Evolutionary conservation across 148 eudicot genomes (phyloP), one percentile per base, ranked within the genome.

Genomic region (Arbutus unedo): DNA sequence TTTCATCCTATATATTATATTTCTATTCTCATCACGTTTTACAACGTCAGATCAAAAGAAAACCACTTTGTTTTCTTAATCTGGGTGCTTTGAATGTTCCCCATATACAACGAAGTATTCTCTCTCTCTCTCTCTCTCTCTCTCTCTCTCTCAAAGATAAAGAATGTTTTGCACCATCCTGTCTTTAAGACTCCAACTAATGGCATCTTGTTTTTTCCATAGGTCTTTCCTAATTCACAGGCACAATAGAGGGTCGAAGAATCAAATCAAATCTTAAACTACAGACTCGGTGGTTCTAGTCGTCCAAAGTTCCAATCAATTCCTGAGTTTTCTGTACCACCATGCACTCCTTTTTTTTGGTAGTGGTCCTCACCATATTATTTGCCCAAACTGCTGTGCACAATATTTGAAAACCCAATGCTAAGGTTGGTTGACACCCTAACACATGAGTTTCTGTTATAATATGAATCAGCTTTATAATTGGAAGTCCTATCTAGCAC

Each of bases 31-130:
- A 50, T 38, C 79, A 75, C 86, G 55, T 51, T 62, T 83, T 82
- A 47, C 82, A 79, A 66, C n/a, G 82, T 85, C 77, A 79, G 82
- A 82, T 82, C 82, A 73, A 74, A 79, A 48, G 44, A 66, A 56
- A 78, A 15, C 68, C 57, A 11, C 57, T 57, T 45, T 45, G 48
- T 53, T 79, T 82, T 85, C 72, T 82, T 79, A 73, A 41, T 74
- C 43, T 72, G 62, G 82, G 79, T 79, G 41, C 85, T 82, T 43
- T 79, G 79, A 82, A 82, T 79, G 48, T 79, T 62, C 68, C 76
- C 53, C 64, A 90, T 54, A 31, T 49, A 50, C 59, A n/a, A 64
- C 81, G 64, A 47, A 64, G 5, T 48, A 21, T 76, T 23, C 60
- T 53, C 59, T 49, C 56, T 23, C 59, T n/a, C n/a, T n/a, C n/a